Evolutionary conservation across 192 early-diverging fungal genomes (phyloP), one percentile per base, ranked within the genome.

Genomic region (Rhizophagus sp.): DNA sequence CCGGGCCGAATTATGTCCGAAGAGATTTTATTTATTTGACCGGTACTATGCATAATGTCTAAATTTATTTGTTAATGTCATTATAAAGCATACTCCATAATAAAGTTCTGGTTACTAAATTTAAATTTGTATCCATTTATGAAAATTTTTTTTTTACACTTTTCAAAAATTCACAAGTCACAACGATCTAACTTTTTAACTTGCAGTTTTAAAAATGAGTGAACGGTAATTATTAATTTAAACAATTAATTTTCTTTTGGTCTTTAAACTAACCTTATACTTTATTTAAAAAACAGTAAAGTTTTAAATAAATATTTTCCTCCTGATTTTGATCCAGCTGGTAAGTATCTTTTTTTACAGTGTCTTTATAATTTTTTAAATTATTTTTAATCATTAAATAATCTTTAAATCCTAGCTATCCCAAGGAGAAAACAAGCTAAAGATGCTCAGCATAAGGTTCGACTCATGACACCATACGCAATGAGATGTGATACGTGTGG

Each of bases 291-390:
- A 27, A 57, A 22, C 49, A 72, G 97, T 75, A 98, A 98, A 82
- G 97, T 98, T 24, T 86, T 97, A 78, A 97, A 97, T 91, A 98
- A 94, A 83, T 99, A 98, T 83, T 96, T 95, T 79, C 97, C 97
- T 11, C 97, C 97, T 24, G 96, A 99, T 84, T 99, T 99, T 83
- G 97, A 98, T 83, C 97, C 97, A 66, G 64, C 64, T 27, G 64
- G 64, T 66, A 27, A 30, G 64, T 33, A 9, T 33, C 12, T 66
- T 27, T 65, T 36, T 30, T 27, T 65, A 1, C 12, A 15, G 0
- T 5, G 12, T 62, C 17, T 65, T 2, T 10, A 44, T 44, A 9
- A 44, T 47, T 47, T 47, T 1, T 12, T 47, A 12, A 10, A 47
- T 47, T 47, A 47, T 47, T 47, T 11, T 47, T 12, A 47, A 47